Evolutionary conservation across 2,329 filamentous ascomycete genomes (phyloP), one percentile per base, ranked within the genome.

Genomic region (Alternaria incomplexa): DNA sequence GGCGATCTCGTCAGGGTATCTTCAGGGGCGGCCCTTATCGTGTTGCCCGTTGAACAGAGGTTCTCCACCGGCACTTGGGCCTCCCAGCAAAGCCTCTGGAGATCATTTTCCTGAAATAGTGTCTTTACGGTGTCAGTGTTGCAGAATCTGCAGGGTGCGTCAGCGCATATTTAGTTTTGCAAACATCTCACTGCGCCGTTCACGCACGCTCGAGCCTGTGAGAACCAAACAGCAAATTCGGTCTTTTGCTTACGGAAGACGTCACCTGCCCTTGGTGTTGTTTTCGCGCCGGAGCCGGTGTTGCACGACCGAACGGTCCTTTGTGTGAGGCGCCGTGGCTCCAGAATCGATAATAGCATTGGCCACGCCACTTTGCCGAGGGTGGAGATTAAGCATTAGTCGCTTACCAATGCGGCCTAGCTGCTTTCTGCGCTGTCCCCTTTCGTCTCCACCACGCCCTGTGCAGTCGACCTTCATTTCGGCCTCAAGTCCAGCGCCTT

Each of bases 381-480:
- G 20, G 45, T 68, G 69, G 67, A 71, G 63, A 74, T 68, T 66
- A 67, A 67, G 56, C 64, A 61, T 68, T 54, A 22, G 54, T 45
- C 62, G 60, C 43, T 22, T 43, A 17, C 62, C 23, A 46, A 58
- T 50, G 3, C 40, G 63, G 66, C 6, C 47, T 73, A 72, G 61
- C 63, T 20, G 32, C 17, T 15, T 36, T 46, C 28, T 45, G 36
- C n/a, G 28, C 20, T 36, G 59, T 52, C 51, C 64, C 58, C 28
- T 67, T 65, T 62, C 52, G 40, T 58, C 46, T 32, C 46, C 62
- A 60, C 57, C 32, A 64, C 47, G 58, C 60, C 48, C 45, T 59
- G 58, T 44, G 45, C 57, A 50, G 36, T 61, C 61, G 54, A 62
- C 46, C 60, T 69, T 73, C 68, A 73, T 74, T 72, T 73, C 72